Conservation (phyloP, 2,329 filamentous ascomycete genomes). For the Colletotrichum somersetense region DNA sequence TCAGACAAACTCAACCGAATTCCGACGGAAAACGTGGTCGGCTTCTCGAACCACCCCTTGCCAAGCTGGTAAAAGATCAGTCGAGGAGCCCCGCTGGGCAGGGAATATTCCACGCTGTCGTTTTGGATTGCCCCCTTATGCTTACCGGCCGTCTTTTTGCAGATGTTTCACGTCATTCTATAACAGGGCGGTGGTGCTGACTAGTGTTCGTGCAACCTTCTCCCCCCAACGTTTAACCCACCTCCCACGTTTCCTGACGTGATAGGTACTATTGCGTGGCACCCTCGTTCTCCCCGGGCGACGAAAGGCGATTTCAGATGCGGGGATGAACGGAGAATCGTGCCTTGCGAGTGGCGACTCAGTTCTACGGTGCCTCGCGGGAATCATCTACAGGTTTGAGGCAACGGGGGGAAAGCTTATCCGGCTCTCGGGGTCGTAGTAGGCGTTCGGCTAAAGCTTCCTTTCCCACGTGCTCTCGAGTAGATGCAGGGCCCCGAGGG, state of each 20-base stretch:
- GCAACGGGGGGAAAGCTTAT: background rate
- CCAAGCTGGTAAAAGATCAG: conserved; percentile 13
- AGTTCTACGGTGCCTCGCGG: background rate
- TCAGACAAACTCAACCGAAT: background rate
- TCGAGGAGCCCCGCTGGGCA: background rate
- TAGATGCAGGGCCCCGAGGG: background rate
- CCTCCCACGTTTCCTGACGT: background rate
- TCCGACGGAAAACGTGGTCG: conserved; percentile 3
- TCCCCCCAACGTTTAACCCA: no score
- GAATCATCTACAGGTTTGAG: background rate
- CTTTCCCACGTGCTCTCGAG: conserved; percentile 5
- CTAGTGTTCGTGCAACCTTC: background rate
- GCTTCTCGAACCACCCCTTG: conserved; percentile 3
- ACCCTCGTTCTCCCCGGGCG: background rate
- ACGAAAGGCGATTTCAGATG: background rate
- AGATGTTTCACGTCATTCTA: conserved; percentile 15
- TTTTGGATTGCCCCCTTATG: conserved; percentile 1
- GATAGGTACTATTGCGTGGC: background rate
- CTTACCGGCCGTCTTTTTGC: background rate
- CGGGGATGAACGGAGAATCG: background rate
- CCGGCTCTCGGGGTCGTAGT: background rate
- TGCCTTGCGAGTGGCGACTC: background rate
- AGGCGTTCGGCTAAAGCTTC: background rate
- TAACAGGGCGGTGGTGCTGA: background rate
- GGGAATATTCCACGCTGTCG: background rate